A percentile compares a stretch with the other conserved stretches of the same genome.
phyloP scores from a whole-genome alignment of 768 basidiomycete species.

The Gelatoporia subvermispora region DNA sequence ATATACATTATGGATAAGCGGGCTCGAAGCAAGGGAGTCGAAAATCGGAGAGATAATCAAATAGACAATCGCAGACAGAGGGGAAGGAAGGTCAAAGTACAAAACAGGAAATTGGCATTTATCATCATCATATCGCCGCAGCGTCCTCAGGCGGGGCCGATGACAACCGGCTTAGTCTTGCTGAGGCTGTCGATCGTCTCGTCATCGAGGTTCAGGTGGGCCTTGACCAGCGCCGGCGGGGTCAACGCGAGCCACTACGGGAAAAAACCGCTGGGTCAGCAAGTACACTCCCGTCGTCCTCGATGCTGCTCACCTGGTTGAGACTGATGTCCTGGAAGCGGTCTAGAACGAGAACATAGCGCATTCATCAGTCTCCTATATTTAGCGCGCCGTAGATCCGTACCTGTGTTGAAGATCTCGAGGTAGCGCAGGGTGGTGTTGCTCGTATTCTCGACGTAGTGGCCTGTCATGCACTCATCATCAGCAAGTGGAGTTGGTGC shows the following conservation, averaged over 20 bases:
- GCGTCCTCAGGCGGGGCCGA: slow-evolving; percentile 21
- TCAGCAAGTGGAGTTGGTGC: background rate
- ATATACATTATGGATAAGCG: no score
- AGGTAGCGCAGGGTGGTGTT: slow-evolving; percentile 53
- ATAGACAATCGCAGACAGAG: no score
- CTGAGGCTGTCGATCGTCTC: slow-evolving; percentile 44
- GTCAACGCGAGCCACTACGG: slow-evolving; percentile 62
- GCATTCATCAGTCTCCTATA: background rate
- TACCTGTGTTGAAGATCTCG: slow-evolving; percentile 47
- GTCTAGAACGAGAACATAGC: slow-evolving; percentile 23
- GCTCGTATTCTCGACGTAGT: slow-evolving; percentile 66
- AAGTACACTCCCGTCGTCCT: background rate
- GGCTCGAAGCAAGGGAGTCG: no score
- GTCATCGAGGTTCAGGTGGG: slow-evolving; percentile 52
- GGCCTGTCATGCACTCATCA: slow-evolving; percentile 25
- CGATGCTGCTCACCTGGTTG: slow-evolving; percentile 21
- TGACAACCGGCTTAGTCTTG: slow-evolving; percentile 47
- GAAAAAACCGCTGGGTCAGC: no score
- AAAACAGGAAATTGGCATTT: no score
- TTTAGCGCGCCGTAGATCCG: background rate
- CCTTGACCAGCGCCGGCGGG: slow-evolving; percentile 54
- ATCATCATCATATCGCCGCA: no score
- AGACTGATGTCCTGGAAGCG: slow-evolving; percentile 53
- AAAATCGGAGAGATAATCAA: no score
- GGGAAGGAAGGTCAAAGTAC: no score